phyloP scores from a whole-genome alignment of 2,329 filamentous ascomycete species.

The Ascocoryne sarcoides region DNA sequence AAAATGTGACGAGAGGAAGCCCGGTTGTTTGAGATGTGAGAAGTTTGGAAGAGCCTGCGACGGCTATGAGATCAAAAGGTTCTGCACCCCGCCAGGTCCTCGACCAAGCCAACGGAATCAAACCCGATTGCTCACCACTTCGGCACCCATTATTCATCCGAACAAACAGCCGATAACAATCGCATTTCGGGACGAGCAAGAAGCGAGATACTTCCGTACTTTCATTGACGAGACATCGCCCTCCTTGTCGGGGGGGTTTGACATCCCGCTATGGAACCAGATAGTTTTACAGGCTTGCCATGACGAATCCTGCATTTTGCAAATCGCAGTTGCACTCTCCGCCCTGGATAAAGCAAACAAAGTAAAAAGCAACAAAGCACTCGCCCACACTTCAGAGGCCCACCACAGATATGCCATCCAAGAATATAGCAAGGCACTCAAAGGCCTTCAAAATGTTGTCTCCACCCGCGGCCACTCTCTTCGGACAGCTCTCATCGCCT shows the following conservation, averaged over 20 bases:
- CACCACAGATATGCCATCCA: conserved; percentile 16
- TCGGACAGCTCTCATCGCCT: conserved; percentile 16
- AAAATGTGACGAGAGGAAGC: conserved; percentile 55
- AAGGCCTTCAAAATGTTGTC: conserved; percentile 11
- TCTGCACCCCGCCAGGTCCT: background rate
- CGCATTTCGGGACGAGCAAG: conserved; percentile 12
- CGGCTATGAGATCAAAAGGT: conserved; percentile 37
- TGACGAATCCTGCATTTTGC: conserved; percentile 13
- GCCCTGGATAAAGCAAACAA: conserved; percentile 10
- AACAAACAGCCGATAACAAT: conserved; percentile 3
- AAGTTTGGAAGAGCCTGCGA: conserved; percentile 47
- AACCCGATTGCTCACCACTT: background rate
- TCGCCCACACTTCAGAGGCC: background rate
- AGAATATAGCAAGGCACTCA: conserved; percentile 16
- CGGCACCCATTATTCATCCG: background rate
- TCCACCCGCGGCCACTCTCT: conserved; percentile 9
- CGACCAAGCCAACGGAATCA: background rate
- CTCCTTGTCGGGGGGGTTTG: conserved; percentile 13
- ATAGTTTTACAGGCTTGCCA: conserved; percentile 15
- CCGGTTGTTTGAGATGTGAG: conserved; percentile 48
- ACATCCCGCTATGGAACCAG: conserved; percentile 12
- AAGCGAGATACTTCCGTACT: conserved; percentile 15
- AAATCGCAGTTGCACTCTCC: conserved; percentile 12
- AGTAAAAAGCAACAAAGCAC: conserved; percentile 4
- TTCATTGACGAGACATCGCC: conserved; percentile 12